Base-by-base conservation (phyloP, 177 flowering plant genomes). In the Telopea speciosissima region DNA sequence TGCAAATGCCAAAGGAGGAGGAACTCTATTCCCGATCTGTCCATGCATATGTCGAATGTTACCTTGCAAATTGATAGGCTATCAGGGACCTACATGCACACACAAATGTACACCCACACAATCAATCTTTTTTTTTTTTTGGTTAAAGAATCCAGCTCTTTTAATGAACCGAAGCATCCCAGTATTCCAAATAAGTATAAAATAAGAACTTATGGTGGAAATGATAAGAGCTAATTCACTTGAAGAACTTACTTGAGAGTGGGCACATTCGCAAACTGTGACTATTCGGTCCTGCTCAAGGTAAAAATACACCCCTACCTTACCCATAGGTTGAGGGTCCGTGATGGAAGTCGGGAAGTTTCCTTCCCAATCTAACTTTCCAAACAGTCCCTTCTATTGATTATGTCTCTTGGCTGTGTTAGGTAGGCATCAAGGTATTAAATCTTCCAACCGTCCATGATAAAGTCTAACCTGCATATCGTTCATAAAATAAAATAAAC, bases 301-400 rank as follows among this genome's bases (percentile, higher is more conserved):
- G 71, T 94, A 97, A 77, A 94, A 92, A 70, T 97, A 94, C 97
- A 92, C 92, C 26, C 98, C 97, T 36, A 92, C 97, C 79, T 90
- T 94, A 7, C 98, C 97, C 98, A 94, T 94, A 21, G 97, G 95
- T 70, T 94, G 98, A 22, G 98, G 98, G 61, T 94, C 98, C 1
- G 95, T 92, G 45, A 89, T 80, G 28, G 97, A 92, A 68, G 93
- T 92, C 21, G 97, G 97, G 60, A 94, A 92, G 81, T 94, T 92
- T 8, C 98, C 98, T 72, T 90, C 90, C 98, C 98, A 94, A 67
- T 92, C 97, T 80, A 92, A 79, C 81, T 97, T 85, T 42, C 98
- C 97, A 79, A 87, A 90, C 62, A 90, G 80, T 6, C 97, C 97
- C 81, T 92, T 90, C 97, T 97, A 94, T 65, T 94, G 90, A 66